Evolutionary conservation across 2,329 filamentous ascomycete genomes (phyloP).

Genomic region (Fusarium nanum): DNA sequence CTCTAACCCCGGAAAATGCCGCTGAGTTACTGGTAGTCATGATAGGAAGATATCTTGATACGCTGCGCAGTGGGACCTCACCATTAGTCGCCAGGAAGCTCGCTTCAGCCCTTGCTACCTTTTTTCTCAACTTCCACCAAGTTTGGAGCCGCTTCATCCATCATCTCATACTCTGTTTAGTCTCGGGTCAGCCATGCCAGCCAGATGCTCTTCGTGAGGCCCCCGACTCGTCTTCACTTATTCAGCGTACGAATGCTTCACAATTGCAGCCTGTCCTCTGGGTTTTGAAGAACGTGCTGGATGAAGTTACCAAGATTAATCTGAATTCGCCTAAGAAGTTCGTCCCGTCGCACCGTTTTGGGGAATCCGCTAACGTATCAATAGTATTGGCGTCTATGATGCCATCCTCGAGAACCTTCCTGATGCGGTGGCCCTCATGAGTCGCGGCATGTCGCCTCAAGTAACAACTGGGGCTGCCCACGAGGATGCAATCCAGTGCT

Average conservation of each 20-base stretch:
- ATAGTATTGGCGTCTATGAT: constrained; percentile 54
- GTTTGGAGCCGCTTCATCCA: constrained; percentile 74
- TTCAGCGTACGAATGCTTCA: constrained; percentile 60
- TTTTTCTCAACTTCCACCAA: constrained; percentile 76
- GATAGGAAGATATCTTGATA: constrained; percentile 70
- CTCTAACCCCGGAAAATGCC: constrained; percentile 68
- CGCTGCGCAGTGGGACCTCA: constrained; percentile 63
- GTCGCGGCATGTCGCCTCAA: constrained; percentile 51
- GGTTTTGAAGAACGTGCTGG: constrained; percentile 62
- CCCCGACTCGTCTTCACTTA: constrained; percentile 57
- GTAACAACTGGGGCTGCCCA: constrained; percentile 53
- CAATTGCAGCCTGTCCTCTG: constrained; percentile 70
- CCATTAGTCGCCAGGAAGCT: constrained; percentile 78
- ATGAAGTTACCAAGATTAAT: constrained; percentile 68
- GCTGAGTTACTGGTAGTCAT: constrained; percentile 69
- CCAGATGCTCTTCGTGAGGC: constrained; percentile 44
- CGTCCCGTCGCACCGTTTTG: constrained; percentile 30
- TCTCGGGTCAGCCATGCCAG: constrained; percentile 41
- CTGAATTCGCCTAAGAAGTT: constrained; percentile 68
- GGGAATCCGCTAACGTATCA: constrained; percentile 27
- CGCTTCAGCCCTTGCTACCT: constrained; percentile 80
- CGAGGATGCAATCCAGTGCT: constrained; percentile 68
- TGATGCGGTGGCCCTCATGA: constrained; percentile 57
- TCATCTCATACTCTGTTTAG: constrained; percentile 69
- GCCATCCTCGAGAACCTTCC: constrained; percentile 55